phyloP scores from a whole-genome alignment of 495 filamentous ascomycete species.

The Hyphodiscus hymeniophilus region DNA sequence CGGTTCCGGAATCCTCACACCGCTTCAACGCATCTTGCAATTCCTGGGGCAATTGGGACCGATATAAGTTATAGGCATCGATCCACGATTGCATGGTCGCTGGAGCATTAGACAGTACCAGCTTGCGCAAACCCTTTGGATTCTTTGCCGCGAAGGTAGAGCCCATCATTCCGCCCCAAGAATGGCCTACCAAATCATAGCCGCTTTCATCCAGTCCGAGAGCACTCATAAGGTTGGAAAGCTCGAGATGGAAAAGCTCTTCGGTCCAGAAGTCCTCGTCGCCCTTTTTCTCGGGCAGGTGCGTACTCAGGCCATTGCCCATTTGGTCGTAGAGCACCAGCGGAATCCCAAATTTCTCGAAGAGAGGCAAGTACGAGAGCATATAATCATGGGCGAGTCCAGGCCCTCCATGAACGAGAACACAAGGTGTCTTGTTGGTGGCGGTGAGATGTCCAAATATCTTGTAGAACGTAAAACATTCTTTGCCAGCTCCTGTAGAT shows the following conservation, averaged over 20 bases:
- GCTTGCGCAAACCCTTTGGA: constrained; percentile 30
- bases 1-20: constrained; percentile 30
- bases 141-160: constrained; percentile 27
- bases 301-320: constrained; percentile 38
- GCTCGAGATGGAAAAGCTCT: constrained; percentile 38
- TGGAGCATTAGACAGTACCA: constrained; percentile 33
- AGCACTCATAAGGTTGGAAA: constrained; percentile 36
- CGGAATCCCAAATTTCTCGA: constrained; percentile 21
- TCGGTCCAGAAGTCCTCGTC: constrained; percentile 39
- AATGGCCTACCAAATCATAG: constrained; percentile 38
- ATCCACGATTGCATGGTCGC: constrained; percentile 26
- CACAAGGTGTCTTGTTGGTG: background rate
- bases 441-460: background rate
- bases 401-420: background rate
- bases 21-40: constrained; percentile 30
- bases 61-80: constrained; percentile 21
- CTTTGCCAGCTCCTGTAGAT: background rate
- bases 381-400: background rate
- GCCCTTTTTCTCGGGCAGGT: constrained; percentile 32
- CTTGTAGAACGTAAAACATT: background rate
- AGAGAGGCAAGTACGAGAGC: background rate
- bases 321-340: constrained; percentile 48
- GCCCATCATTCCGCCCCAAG: constrained; percentile 46
- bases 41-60: constrained; percentile 30
- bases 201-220: constrained; percentile 26